phyloP scores from a whole-genome alignment of 768 basidiomycete genomes.

The Udeniomyces megalosporus region DNA sequence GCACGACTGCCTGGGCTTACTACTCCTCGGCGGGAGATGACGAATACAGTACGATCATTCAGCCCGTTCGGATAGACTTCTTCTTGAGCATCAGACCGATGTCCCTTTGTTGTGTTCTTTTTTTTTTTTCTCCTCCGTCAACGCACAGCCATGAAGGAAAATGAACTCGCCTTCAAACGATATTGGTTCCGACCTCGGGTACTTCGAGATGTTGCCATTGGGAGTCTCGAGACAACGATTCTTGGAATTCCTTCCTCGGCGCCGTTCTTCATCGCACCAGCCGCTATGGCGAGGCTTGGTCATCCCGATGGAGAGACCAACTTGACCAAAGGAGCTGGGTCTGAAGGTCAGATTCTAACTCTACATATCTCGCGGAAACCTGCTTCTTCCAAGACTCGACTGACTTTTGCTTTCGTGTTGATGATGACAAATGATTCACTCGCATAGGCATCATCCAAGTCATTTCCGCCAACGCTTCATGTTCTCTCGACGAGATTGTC shows the following conservation, averaged over 20 bases:
- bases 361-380: not conserved
- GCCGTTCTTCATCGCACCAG: constrained; percentile 55
- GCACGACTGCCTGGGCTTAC: constrained; percentile 31
- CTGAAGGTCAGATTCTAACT: constrained; percentile 37
- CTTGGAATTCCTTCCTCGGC: not conserved
- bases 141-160: too few relatives aligned
- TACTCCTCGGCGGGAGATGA: constrained; percentile 27
- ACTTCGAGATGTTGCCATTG: constrained; percentile 12
- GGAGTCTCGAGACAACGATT: constrained; percentile 14
- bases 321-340: constrained; percentile 49
- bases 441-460: constrained; percentile 14
- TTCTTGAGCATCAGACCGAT: constrained; percentile 7
- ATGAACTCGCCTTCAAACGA: constrained; percentile 25
- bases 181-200: constrained; percentile 28
- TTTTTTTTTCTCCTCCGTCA: not conserved
- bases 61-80: not conserved
- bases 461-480: constrained; percentile 31
- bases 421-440: too few relatives aligned
- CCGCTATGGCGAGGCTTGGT: constrained; percentile 64
- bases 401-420: not conserved
- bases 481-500: constrained; percentile 31
- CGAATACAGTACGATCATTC: too few relatives aligned
- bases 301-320: constrained; percentile 76
- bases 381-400: not conserved
- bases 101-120: not conserved